Conservation (phyloP, 306 rosid species). For the Medicago arabica region DNA sequence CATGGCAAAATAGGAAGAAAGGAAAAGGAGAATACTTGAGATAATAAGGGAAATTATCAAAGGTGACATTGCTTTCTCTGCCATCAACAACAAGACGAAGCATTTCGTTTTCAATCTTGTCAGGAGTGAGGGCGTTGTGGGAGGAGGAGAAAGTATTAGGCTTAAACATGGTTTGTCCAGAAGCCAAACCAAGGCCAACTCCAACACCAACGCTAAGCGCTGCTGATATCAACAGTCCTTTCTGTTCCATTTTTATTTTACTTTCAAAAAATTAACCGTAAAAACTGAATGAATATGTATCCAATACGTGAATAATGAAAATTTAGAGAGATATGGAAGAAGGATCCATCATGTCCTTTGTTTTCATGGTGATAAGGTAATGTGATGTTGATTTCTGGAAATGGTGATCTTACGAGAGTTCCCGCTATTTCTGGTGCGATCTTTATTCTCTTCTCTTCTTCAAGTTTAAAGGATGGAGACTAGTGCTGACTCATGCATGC, state of each 20-base stretch:
- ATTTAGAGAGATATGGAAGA: neutral
- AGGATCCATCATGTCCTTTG: neutral
- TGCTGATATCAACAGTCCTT: conserved; percentile 63
- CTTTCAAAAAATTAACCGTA: neutral
- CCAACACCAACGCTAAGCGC: conserved; percentile 84
- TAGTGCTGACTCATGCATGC: conserved; percentile 9
- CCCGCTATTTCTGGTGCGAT: conserved; percentile 47
- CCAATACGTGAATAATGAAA: neutral
- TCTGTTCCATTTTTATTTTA: conserved; percentile 59
- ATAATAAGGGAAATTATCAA: conserved; percentile 79
- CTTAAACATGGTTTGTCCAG: conserved; percentile 65
- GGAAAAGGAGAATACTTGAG: conserved; percentile 53
- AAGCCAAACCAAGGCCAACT: conserved; percentile 75
- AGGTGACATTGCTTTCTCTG: conserved; percentile 73
- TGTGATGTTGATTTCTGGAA: neutral
- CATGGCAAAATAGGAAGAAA: neutral
- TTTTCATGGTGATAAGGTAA: neutral
- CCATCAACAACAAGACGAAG: conserved; percentile 66
- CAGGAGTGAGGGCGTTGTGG: conserved; percentile 49
- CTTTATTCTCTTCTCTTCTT: neutral
- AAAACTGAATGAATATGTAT: neutral
- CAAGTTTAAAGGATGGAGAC: conserved; percentile 9
- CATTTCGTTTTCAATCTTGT: conserved; percentile 72
- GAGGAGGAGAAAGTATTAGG: conserved; percentile 33
- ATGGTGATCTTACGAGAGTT: conserved; percentile 9